These are phyloP conservation scores for Solanum bulbocastanum DNA, from an alignment of 257 asterid genomes.

Conservation along the genomic window DNA sequence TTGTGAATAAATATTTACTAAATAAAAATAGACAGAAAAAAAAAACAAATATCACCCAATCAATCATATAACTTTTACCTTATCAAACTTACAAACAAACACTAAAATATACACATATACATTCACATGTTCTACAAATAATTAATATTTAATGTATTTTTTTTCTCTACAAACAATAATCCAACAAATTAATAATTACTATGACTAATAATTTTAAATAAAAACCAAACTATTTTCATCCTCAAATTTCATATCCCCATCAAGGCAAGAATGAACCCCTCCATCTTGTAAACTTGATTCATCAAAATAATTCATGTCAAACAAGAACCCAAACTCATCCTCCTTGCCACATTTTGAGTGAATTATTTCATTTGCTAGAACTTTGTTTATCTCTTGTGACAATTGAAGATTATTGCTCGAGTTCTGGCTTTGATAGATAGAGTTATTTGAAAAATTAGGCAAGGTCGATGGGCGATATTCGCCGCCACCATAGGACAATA, in stretches of 20 bases:
- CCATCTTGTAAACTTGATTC: constrained; percentile 6
- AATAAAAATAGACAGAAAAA: background rate
- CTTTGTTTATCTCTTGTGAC: constrained; percentile 1
- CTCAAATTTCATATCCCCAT: constrained; percentile 14
- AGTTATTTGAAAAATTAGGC: background rate
- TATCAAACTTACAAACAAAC: background rate
- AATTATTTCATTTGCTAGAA: background rate
- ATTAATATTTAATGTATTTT: background rate
- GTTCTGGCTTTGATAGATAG: constrained; percentile 5
- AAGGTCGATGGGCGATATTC: constrained; percentile 8
- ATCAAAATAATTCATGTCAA: constrained; percentile 21
- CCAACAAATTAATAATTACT: background rate
- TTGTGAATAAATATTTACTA: background rate
- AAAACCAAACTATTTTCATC: constrained; percentile 30
- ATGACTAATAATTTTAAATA: constrained; percentile 14
- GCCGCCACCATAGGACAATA: background rate
- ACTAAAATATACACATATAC: background rate
- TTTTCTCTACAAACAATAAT: background rate
- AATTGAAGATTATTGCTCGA: constrained; percentile 16
- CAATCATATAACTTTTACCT: background rate
- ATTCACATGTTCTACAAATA: background rate
- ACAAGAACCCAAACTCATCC: constrained; percentile 22
- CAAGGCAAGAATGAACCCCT: constrained; percentile 5
- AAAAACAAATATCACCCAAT: background rate
- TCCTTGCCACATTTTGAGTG: constrained; percentile 16